A percentile compares a stretch with the other conserved stretches of the same genome.
Evolutionary conservation across 2,329 filamentous ascomycete genomes (phyloP).

Genomic region (Ampelomyces quisqualis): DNA sequence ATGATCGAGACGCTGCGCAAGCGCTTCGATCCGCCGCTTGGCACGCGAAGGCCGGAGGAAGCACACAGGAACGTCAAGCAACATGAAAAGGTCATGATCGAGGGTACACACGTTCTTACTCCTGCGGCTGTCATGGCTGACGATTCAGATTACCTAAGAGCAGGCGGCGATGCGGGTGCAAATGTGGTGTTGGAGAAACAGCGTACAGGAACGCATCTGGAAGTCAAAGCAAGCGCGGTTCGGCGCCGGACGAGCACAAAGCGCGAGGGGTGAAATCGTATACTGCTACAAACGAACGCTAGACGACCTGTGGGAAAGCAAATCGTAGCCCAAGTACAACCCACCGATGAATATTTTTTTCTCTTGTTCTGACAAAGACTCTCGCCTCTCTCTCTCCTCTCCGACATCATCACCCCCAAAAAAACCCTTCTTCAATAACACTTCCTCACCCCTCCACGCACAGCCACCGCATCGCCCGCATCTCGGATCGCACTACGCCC

Average conservation of each 20-base stretch:
- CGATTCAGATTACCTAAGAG: conserved; percentile 27
- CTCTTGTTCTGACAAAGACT: too few relatives aligned
- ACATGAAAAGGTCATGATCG: conserved; percentile 35
- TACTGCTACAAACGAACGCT: too few relatives aligned
- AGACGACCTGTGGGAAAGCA: too few relatives aligned
- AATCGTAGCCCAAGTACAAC: too few relatives aligned
- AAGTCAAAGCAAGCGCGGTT: conserved; percentile 31
- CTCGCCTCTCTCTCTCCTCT: too few relatives aligned
- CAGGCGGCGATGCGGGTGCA: conserved; percentile 4
- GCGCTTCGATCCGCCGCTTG: conserved; percentile 64
- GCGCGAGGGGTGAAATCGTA: too few relatives aligned
- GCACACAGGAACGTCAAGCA: conserved; percentile 18
- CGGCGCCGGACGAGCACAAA: conserved; percentile 25
- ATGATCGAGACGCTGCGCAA: conserved; percentile 80
- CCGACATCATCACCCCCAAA: too few relatives aligned
- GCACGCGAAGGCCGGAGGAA: conserved; percentile 40
- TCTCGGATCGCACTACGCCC: too few relatives aligned
- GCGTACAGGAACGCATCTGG: conserved; percentile 25
- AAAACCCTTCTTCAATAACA: too few relatives aligned
- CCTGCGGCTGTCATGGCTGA: conserved; percentile 25
- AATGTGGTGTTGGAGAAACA: conserved; percentile 23
- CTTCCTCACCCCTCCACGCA: too few relatives aligned
- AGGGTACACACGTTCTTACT: conserved; percentile 37
- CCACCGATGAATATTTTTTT: too few relatives aligned
- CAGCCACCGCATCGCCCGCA: too few relatives aligned